Base-by-base conservation (phyloP, 2,329 filamentous ascomycete genomes). In the Fusarium longipes region DNA sequence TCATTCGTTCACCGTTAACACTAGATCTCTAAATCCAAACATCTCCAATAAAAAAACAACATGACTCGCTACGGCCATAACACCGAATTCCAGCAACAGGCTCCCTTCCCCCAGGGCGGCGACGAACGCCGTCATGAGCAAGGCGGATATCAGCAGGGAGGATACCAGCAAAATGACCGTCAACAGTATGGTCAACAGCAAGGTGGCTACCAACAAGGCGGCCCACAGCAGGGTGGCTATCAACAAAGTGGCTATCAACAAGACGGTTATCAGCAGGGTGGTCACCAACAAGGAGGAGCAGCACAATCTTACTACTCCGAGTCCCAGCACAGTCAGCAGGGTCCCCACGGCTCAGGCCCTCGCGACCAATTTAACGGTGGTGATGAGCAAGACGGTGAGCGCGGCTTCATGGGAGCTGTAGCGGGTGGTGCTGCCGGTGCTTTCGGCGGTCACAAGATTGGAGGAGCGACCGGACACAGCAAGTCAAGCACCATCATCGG, bases 361-460 rank as follows among this genome's bases (percentile, higher is more conserved):
- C 59, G 50, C 30, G 33, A 33, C 10, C 60, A 65, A 8, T 58
- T 47, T 5, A 44, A 44, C 17, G 38, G 29, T n/a, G 42, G 32
- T 0, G 73, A 58, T 3, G 76, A 72, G 5, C 70, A 57, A 10
- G 77, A 78, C 8, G 79, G 78, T n/a, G 80, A 82, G 52, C 79
- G 80, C 25, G 80, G 80, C 24, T 49, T 82, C 15, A 73, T 79
- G 63, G 80, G 80, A 39, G 79, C 78, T 2, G 55, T 81, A 6
- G 79, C 77, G 17, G 80, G 80, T 8, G 80, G 77, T 36, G 75
- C 78, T 0, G 80, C 78, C 35, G 80, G 80, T 17, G 80, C 74
- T 3, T 77, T 79, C 27, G 80, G 79, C 12, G 80, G 79, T 6
- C 69, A 79, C 70, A 80, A 79, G 63, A 64, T 82, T 35, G 79